Base-by-base conservation (phyloP, 2,329 filamentous ascomycete species). In the Camptophora hylomeconis region DNA sequence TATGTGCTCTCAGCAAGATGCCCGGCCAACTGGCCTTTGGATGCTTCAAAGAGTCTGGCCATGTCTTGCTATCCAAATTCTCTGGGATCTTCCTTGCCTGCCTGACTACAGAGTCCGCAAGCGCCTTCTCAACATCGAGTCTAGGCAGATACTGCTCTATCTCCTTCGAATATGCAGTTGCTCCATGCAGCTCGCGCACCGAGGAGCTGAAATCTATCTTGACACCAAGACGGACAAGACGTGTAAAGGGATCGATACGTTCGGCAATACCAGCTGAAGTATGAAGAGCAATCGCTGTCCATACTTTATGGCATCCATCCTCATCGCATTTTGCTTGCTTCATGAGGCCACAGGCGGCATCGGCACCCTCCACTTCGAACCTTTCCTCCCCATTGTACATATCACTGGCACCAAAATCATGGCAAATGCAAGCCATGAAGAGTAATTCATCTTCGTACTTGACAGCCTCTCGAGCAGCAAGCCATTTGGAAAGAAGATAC, bases 341-440 rank as follows among this genome's bases (percentile, higher is more conserved):
- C 7, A 62, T 42, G 30, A 51, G 45, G 2, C 36, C 22, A 2
- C 49, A 48, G 5, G 56, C 57, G 16, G 54, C 56, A 36, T 63
- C 56, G 5, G 50, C 58, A 4, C 58, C 58, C 35, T 60, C 57
- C 24, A 63, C 48, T 38, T 63, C 58, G 39, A 63, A 63, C 9
- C 58, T 52, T 24, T 54, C 47, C 3, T 49, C 31, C 2, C 52
- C 51, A 34, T 49, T 43, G 32, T 51, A 40, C 14, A 40, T 38
- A 9, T 17, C 19, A 7, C 37, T 32, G 21, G 44, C 46, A n/a
- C 50, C 50, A 7, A 52, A 41, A 36, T 54, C 52, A 43, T 57
- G 54, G 32, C 48, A 49, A 18, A 55, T 42, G 38, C 42, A 48
- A 22, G 51, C 46, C 1, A 41, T 38, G 33, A 47, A 50, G 19